A percentile compares a stretch with the other conserved stretches of the same genome.
These are phyloP conservation scores for Thelephora ganbajun DNA, from an alignment of 768 basidiomycete genomes.

Conservation along the genomic window DNA sequence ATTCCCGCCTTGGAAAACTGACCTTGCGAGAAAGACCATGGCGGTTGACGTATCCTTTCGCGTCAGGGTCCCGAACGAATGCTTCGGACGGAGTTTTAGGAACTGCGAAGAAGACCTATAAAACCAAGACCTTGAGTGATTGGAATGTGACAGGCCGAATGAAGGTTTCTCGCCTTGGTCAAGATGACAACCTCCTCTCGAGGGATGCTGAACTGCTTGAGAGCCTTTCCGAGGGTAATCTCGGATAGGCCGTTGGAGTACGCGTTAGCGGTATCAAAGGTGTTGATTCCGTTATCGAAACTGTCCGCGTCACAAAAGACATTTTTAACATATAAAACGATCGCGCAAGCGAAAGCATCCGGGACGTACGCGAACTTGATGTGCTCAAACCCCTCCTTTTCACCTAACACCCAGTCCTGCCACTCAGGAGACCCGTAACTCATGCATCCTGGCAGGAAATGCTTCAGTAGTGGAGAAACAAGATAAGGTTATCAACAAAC, in stretches of 20 bases:
- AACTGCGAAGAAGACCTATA: conserved; percentile 4
- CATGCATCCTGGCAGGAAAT: conserved; percentile 12
- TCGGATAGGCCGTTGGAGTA: conserved; percentile 29
- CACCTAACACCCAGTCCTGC: conserved; percentile 23
- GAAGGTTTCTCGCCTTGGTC: conserved; percentile 22
- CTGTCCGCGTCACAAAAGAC: conserved; percentile 5
- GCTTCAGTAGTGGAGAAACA: not conserved
- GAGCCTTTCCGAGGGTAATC: conserved; percentile 28
- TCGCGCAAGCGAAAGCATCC: not conserved
- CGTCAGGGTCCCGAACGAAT: conserved; percentile 6
- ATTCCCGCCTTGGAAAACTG: not conserved
- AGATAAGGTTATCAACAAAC: not conserved
- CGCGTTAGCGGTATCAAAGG: conserved; percentile 21
- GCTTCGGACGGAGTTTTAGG: conserved; percentile 1
- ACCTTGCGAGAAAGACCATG: conserved; percentile 20
- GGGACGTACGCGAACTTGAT: conserved; percentile 24
- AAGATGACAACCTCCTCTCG: conserved; percentile 31
- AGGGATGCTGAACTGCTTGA: conserved; percentile 27
- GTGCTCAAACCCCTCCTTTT: conserved; percentile 21
- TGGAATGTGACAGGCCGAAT: not conserved
- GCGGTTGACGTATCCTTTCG: conserved; percentile 22
- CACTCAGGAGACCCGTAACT: conserved; percentile 15
- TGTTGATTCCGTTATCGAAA: conserved; percentile 24
- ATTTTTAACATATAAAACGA: not conserved
- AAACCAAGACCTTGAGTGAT: conserved; percentile 6